These are phyloP conservation scores for Rhazya stricta DNA, from an alignment of 257 asterid genomes.

Conservation along the genomic window DNA sequence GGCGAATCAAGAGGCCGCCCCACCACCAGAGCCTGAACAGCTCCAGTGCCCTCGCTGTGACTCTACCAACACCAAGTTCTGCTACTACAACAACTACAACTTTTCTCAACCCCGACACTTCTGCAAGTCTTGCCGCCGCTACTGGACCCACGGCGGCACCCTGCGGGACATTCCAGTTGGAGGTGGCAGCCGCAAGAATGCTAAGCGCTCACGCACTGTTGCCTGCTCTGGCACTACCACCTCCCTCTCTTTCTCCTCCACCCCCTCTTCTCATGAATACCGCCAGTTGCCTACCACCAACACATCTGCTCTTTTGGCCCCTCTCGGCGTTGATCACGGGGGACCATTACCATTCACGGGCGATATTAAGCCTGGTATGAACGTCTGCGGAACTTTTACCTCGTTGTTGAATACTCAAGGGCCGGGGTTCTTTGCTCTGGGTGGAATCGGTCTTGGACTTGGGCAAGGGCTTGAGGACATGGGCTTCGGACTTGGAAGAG, in stretches of 20 bases:
- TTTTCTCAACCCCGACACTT: constrained; percentile 93
- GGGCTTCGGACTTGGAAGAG: constrained; percentile 64
- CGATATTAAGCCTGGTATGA: constrained; percentile 21
- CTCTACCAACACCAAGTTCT: constrained; percentile 86
- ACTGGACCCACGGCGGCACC: constrained; percentile 98
- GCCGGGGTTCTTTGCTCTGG: constrained; percentile 49
- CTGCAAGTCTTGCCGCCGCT: constrained; percentile 94
- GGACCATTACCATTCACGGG: constrained; percentile 18
- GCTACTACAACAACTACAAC: constrained; percentile 96
- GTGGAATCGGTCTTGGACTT: constrained; percentile 59
- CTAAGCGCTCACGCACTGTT: constrained; percentile 67
- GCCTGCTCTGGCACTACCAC: constrained; percentile 1
- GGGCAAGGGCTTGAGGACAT: constrained; percentile 50
- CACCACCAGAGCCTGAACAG: constrained; percentile 81
- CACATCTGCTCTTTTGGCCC: constrained; percentile 38
- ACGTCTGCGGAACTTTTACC: constrained; percentile 58
- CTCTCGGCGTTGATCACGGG: constrained; percentile 33
- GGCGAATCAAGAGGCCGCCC: constrained; percentile 47
- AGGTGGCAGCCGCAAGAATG: constrained; percentile 86
- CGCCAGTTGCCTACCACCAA: constrained; percentile 38
- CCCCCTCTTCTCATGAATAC: constrained; percentile 39
- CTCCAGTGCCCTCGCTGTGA: constrained; percentile 94
- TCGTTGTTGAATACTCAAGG: constrained; percentile 61
- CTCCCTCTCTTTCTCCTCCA: constrained; percentile 11
- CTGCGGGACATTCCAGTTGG: constrained; percentile 92